Conservation (phyloP, 2,329 filamentous ascomycete species). For the Fonsecaea pedrosoi region DNA sequence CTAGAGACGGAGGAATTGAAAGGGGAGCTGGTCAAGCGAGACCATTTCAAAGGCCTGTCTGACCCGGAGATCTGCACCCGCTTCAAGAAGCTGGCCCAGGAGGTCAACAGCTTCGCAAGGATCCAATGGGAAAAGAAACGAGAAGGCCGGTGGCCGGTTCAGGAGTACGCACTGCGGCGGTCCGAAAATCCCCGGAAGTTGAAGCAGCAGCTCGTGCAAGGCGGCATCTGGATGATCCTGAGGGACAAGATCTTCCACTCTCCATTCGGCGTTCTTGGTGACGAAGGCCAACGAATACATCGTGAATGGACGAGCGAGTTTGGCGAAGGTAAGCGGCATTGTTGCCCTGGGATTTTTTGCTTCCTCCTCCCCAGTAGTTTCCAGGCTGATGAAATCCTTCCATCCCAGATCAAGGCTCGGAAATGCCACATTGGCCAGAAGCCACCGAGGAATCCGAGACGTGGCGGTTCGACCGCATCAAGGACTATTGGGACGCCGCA, state of each 20-base stretch:
- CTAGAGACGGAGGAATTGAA: not conserved
- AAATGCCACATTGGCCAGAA: not conserved
- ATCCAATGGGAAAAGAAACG: not conserved
- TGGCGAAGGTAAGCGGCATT: not conserved
- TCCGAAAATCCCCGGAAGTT: not conserved
- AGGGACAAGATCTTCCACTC: conserved; percentile 1
- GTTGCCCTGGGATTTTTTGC: not conserved
- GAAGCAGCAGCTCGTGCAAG: not conserved
- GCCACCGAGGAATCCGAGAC: not conserved
- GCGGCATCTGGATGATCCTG: conserved; percentile 2
- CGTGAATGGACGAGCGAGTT: conserved; percentile 1
- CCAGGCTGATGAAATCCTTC: not conserved
- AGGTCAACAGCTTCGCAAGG: not conserved
- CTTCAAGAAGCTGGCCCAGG: not conserved
- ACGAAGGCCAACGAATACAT: not conserved
- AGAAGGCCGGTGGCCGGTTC: not conserved
- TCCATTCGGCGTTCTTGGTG: not conserved
- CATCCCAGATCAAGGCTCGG: not conserved
- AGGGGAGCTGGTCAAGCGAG: not conserved
- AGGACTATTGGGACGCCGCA: not conserved
- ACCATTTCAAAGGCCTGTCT: not conserved
- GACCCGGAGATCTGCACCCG: conserved; percentile 1
- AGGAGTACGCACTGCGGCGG: not conserved
- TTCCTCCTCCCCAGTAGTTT: not conserved
- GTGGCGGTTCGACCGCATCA: not conserved